Evolutionary conservation across 331 rosid species (phyloP).

Genomic region (Malus hybrid): DNA sequence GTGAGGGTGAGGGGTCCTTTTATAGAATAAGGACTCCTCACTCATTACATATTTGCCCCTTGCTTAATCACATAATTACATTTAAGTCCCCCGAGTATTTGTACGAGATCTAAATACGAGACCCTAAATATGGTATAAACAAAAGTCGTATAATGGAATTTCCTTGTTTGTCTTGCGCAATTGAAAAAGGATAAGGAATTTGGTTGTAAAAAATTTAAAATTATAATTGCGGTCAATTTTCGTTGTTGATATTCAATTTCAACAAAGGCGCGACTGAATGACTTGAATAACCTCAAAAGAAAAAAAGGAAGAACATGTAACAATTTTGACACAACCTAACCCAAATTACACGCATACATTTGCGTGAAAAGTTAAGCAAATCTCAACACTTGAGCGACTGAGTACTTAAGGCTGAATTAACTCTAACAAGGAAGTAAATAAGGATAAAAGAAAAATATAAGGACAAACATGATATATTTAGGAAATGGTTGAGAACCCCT

Average conservation of each 20-base stretch:
- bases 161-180: background rate
- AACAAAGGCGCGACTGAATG: too few species aligned
- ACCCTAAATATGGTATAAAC: too few species aligned
- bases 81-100: too few species aligned
- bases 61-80: too few species aligned
- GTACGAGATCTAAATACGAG: too few species aligned
- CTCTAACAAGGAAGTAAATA: background rate
- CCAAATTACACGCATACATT: background rate
- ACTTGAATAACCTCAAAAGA: background rate
- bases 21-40: too few species aligned
- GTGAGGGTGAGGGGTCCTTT: too few species aligned
- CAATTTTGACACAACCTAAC: background rate
- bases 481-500: background rate
- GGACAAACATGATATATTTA: background rate
- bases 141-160: background rate
- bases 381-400: background rate
- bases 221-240: too few species aligned
- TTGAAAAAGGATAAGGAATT: background rate
- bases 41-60: too few species aligned
- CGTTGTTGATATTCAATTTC: background rate
- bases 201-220: background rate
- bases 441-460: background rate
- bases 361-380: background rate
- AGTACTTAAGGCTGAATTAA: background rate
- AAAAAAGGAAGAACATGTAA: too few species aligned